Evolutionary conservation across 164 flowering plant species (phyloP), one percentile per base, ranked within the genome.

Genomic region (Protea cynaroides): DNA sequence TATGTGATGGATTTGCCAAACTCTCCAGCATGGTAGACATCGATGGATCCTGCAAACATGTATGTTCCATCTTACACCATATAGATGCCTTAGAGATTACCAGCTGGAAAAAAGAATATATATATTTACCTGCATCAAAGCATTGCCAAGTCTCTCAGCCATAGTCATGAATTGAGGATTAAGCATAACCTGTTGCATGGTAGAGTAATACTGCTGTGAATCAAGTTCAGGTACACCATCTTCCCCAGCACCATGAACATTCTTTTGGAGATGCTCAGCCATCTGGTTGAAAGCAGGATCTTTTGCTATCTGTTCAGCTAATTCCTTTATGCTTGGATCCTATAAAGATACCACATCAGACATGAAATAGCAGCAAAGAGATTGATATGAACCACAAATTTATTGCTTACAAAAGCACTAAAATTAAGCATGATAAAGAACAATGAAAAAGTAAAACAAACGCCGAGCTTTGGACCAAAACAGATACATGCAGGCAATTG

Each of bases 121-220:
- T 38, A 38, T 23, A 47, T 23, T 55, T 78, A 90, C 98, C 96
- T 89, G 94, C 86, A 93, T 85, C 40, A 93, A 71, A 53, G 94
- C 88, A 80, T 64, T 86, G 65, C 98, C 98, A 80, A 93, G 97
- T 52, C 86, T 90, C 75, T 93, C 97, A 71, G 98, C 95, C 98
- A 93, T 91, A 63, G 80, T 79, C 97, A 90, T 87, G 72, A 90
- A 92, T 46, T 88, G 87, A 63, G 97, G 98, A 74, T 91, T 94
- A 75, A 87, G 86, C 96, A 91, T 94, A 71, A 91, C 98, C 71
- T 91, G 95, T 74, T 89, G 95, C 96, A 94, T 87, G 59, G 96
- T 87, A 44, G 88, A 62, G 59, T 71, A 74, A 59, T 91, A 91
- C 54, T 92, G 88, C n/a, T 89, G 86, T 36, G 86, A 60, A 75